Evolutionary conservation across 139 green algal genomes (phyloP), one percentile per base, ranked within the genome.

Genomic region (Micromonas commoda): DNA sequence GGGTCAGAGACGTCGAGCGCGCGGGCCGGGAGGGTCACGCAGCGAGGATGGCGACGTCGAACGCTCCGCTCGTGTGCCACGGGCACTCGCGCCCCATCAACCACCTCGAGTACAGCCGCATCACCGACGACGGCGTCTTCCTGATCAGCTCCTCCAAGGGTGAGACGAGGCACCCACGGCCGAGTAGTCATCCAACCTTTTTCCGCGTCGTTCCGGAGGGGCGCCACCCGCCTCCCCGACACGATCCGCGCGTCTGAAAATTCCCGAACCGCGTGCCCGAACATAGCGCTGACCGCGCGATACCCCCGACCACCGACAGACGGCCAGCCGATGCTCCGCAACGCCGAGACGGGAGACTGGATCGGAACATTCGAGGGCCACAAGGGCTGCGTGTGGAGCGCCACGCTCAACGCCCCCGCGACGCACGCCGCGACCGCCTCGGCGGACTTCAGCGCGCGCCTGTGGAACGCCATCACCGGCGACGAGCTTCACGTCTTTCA

Each of bases 281-380:
- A n/a, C n/a, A n/a, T n/a, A n/a, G n/a, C n/a, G n/a, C n/a, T n/a
- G n/a, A n/a, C 21, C 53, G 21, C 21, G 23, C 23, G 53, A 23
- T 21, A 23, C 53, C 53, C 23, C 23, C 53, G 21, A 64, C 28
- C 53, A 26, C 20, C 76, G 74, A 69, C 9, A 85, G 96, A 99
- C 88, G 93, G 93, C 2, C 89, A 94, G 77, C 93, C 96, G 3
- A 98, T 98, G 96, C 87, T 99, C 38, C 88, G 96, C 0, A 91
- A 97, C 73, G 96, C 93, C 21, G 86, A 90, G 51, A 97, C 89
- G 9, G 96, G 96, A 2, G 96, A 99, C 82, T 99, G 96, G 96
- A 93, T 99, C 24, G 96, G 96, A 2, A 99, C 96, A 0, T 99
- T 99, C 69, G 83, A 96, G 45, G 96, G 95, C 1, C 95, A 99